Base-by-base conservation (phyloP, 2,329 filamentous ascomycete genomes). In the Tolypocladium pustulatum region DNA sequence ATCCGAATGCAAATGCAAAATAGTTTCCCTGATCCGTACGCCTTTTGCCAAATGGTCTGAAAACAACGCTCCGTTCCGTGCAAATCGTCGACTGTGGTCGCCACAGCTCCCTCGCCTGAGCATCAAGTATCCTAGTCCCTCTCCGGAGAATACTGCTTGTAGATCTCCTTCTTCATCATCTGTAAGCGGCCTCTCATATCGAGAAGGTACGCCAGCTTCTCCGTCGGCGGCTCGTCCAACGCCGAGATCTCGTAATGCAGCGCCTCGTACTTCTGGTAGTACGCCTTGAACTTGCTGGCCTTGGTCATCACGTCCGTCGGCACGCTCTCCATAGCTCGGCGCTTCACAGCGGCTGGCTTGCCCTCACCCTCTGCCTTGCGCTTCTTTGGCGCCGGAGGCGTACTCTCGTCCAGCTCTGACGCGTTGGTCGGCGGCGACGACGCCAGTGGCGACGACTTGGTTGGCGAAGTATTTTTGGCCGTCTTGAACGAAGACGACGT, bases 341-440 rank as follows among this genome's bases (percentile, higher is more conserved):
- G 69, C 65, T 73, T 74, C 36, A 63, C 57, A 6, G 59, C 56
- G 8, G 57, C 43, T 17, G 62, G 54, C 58, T 70, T 72, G 61
- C 57, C 61, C 25, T 66, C 62, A 7, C 56, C 54, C 40, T 69
- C 67, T 27, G 67, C 67, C 64, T 76, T 80, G 58, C 78, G 77
- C 68, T 81, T 81, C 69, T 76, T 78, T 20, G 63, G 61, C 15
- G 65, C 58, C 5, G 64, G 66, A n/a, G 67, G 61, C 55, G 69
- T 62, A 52, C 74, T 64, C 63, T 78, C 74, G 36, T 85, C 83
- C 41, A 86, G 71, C 59, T 87, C 84, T 1, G 83, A 86, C 1
- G 83, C 84, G 62, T 86, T 87, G 9, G 84, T 86, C 0, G 84
- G 84, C 15, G 84, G 83, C 8, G 84, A 86, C 1, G 83, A 83